Evolutionary conservation across 306 rosid genomes (phyloP), one percentile per base, ranked within the genome.

Genomic region (Hippophae rhamnoides): DNA sequence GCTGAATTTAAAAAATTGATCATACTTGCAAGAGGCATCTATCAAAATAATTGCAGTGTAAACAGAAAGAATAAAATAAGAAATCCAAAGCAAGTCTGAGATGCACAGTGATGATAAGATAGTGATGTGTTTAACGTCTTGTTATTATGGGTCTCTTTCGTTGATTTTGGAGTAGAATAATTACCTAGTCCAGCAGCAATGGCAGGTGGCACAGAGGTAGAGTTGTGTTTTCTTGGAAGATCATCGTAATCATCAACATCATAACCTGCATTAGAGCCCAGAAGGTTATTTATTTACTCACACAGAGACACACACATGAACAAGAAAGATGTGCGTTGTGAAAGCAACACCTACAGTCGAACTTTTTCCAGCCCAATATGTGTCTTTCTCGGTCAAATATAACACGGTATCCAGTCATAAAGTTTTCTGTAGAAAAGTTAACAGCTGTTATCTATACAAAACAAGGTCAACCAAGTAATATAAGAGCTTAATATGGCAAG

Each of bases 301-400:
- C 3, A 31, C 38, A 31, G 5, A 31, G 5, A 31, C 38, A 31
- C 38, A 27, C 58, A 65, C 61, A 13, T 58, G 54, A 52, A 63
- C 54, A 47, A 69, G 65, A n/a, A 4, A 5, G 5, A 41, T 13
- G 43, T 62, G 41, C 61, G 41, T 26, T 61, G 63, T 27, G 76
- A 69, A 61, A 70, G 42, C 42, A 64, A 62, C 56, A 78, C 90
- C 61, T 71, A 86, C 97, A 83, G 60, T 87, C 84, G 73, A 63
- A 85, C 74, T 90, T 83, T 82, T 78, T 87, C 95, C 98, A 90
- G 73, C 98, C 96, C 72, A 90, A 38, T 51, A 72, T 60, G 58
- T 83, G 75, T 71, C 78, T 87, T 77, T 90, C 95, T 42, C 98
- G 76, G 73, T 87, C 95, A 77, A 85, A 90, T 66, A 90, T 84